A percentile compares a stretch with the other conserved stretches of the same genome.
Conservation (phyloP, 345 rosid genomes). For the Diplotaxis tenuifolia region DNA sequence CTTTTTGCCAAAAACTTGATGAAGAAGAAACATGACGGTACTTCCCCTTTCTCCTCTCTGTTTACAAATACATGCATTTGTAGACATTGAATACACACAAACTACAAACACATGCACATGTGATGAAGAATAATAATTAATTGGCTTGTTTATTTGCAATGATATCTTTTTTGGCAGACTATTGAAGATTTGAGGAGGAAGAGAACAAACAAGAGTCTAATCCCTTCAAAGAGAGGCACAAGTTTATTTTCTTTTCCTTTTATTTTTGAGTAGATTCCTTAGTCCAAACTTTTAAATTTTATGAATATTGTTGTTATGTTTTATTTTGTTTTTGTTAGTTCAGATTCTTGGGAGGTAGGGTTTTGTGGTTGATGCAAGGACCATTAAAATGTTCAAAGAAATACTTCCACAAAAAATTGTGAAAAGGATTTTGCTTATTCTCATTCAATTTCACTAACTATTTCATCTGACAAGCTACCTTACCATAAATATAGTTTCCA, state of each 20-base stretch:
- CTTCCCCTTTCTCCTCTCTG: background rate
- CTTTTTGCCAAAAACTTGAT: slow-evolving; percentile 69
- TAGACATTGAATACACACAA: background rate
- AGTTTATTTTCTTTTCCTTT: background rate
- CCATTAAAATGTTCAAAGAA: slow-evolving; percentile 1
- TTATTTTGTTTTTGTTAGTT: slow-evolving; percentile 11
- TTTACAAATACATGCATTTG: background rate
- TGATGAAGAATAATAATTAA: background rate
- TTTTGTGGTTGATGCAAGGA: slow-evolving; percentile 10
- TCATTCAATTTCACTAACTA: background rate
- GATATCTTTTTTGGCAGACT: slow-evolving; percentile 26
- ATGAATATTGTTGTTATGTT: slow-evolving; percentile 24
- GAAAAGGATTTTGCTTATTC: background rate
- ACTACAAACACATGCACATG: slow-evolving; percentile 30
- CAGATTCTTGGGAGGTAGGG: slow-evolving; percentile 22
- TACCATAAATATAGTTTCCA: background rate
- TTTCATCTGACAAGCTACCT: background rate
- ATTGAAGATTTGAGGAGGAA: slow-evolving; percentile 27
- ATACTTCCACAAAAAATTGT: background rate
- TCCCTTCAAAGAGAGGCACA: slow-evolving; percentile 16
- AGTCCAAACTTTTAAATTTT: background rate
- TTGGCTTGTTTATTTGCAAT: background rate
- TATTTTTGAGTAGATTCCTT: slow-evolving; percentile 2
- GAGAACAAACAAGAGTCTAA: slow-evolving; percentile 27
- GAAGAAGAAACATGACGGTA: slow-evolving; percentile 58